These are phyloP conservation scores for Vaccinium myrtillus DNA, from an alignment of 148 eudicot species.

Conservation along the genomic window DNA sequence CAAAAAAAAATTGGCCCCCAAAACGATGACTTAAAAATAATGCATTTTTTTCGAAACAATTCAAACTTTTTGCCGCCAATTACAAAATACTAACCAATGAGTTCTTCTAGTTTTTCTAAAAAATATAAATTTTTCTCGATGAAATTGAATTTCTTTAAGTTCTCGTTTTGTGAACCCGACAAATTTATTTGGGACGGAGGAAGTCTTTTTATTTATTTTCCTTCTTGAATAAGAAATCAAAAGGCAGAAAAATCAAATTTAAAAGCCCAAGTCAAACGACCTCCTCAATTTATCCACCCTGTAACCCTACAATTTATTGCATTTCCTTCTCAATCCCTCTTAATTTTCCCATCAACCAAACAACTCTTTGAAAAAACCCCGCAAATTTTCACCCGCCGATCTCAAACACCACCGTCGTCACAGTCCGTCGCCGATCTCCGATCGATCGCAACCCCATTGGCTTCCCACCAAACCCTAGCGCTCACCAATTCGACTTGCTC, in stretches of 20 bases:
- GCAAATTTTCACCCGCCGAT: background rate
- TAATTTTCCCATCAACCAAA: background rate
- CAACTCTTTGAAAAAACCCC: background rate
- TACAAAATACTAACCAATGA: too few relatives aligned
- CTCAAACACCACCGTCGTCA: background rate
- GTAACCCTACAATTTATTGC: background rate
- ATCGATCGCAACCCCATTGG: background rate
- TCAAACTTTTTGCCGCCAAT: too few relatives aligned
- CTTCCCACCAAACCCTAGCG: too few relatives aligned
- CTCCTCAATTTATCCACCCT: background rate
- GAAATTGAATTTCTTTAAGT: too few relatives aligned
- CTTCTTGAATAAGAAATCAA: background rate
- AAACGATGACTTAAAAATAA: too few relatives aligned
- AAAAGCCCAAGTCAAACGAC: background rate
- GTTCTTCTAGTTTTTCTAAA: too few relatives aligned
- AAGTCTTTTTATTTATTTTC: background rate
- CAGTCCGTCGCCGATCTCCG: background rate
- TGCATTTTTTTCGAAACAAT: too few relatives aligned
- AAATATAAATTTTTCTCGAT: too few relatives aligned
- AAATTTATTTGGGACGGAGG: too few relatives aligned
- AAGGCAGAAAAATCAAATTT: background rate
- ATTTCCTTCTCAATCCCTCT: background rate
- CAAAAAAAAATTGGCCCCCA: too few relatives aligned
- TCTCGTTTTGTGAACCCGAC: too few relatives aligned
- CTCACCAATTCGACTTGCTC: background rate